Evolutionary conservation across 1,284 basidiomycete species (phyloP).

Genomic region (Microstroma glucosiphilum): DNA sequence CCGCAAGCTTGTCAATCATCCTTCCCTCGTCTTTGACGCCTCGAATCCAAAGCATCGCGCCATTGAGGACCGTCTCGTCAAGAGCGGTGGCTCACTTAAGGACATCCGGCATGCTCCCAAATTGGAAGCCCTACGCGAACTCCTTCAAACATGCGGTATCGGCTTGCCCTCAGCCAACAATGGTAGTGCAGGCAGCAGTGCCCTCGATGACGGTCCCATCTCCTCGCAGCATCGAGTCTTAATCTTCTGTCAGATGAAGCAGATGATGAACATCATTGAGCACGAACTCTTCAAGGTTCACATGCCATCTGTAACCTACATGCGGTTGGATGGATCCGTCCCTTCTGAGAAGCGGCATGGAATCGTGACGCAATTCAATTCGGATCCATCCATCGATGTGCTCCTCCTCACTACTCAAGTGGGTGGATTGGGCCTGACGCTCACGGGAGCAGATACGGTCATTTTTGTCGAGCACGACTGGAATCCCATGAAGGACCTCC

Average conservation of each 20-base stretch:
- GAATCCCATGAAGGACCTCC: conserved; percentile 99
- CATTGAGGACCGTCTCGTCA: conserved; percentile 57
- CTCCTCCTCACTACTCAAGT: conserved; percentile 92
- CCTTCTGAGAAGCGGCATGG: conserved; percentile 41
- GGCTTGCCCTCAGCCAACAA: conserved; percentile 59
- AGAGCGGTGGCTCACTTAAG: conserved; percentile 54
- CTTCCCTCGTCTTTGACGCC: conserved; percentile 55
- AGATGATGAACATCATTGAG: conserved; percentile 98
- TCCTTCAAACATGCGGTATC: conserved; percentile 89
- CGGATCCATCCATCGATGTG: conserved; percentile 95
- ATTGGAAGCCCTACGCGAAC: conserved; percentile 80
- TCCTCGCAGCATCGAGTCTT: conserved; percentile 86
- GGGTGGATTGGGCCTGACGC: conserved; percentile 87
- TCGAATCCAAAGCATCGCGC: conserved; percentile 54
- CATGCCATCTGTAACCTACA: conserved; percentile 95
- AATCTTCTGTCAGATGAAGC: conserved; percentile 98
- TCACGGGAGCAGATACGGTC: conserved; percentile 97
- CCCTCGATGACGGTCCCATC: conserved; percentile 52
- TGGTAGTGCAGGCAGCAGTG: conserved; percentile 57
- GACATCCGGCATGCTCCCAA: conserved; percentile 92
- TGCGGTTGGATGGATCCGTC: conserved; percentile 75
- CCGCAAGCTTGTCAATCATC: conserved; percentile 96
- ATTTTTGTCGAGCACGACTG: conserved; percentile 99
- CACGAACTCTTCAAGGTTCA: conserved; percentile 79
- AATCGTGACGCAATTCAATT: conserved; percentile 95